Percentiles rank a stretch among this genome's conserved stretches.
Evolutionary conservation across 495 filamentous ascomycete genomes (phyloP).

Genomic region (Aeminium ludgeri): DNA sequence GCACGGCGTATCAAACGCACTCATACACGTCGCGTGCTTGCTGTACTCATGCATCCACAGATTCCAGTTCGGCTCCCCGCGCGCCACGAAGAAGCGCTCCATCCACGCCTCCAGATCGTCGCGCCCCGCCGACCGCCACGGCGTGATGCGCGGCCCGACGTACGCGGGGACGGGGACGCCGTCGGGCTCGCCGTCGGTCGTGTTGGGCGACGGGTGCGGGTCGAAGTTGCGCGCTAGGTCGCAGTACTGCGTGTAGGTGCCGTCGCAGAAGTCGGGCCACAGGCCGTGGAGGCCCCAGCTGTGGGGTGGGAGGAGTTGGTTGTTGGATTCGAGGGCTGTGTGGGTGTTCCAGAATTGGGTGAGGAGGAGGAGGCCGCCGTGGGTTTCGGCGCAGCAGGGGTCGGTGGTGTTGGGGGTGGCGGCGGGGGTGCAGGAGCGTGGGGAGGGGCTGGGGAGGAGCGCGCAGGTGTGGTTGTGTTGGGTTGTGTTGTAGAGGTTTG

Average conservation of each 20-base stretch:
- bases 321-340: conserved; percentile 31
- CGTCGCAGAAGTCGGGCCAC: conserved; percentile 36
- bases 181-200: conserved; percentile 27
- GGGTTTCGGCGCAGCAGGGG: conserved; percentile 37
- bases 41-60: conserved; percentile 40
- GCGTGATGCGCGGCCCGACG: conserved; percentile 29
- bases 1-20: conserved; percentile 33
- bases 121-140: conserved; percentile 27
- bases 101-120: conserved; percentile 34
- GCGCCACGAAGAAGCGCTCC: conserved; percentile 34
- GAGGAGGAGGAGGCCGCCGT: conserved; percentile 32
- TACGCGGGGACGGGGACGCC: conserved; percentile 32
- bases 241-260: conserved; percentile 38
- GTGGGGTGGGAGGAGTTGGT: conserved; percentile 31
- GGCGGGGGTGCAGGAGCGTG: conserved; percentile 32
- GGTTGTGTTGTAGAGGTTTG: no score
- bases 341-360: conserved; percentile 40
- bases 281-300: conserved; percentile 36
- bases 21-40: conserved; percentile 41
- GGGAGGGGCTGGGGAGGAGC: not conserved
- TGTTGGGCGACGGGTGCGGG: conserved; percentile 34
- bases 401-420: conserved; percentile 28
- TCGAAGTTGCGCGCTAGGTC: conserved; percentile 36
- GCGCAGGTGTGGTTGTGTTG: conserved; percentile 8
- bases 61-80: conserved; percentile 26